These are phyloP conservation scores for Diaporthe capsici DNA, from an alignment of 2,329 filamentous ascomycete species.

Conservation along the genomic window DNA sequence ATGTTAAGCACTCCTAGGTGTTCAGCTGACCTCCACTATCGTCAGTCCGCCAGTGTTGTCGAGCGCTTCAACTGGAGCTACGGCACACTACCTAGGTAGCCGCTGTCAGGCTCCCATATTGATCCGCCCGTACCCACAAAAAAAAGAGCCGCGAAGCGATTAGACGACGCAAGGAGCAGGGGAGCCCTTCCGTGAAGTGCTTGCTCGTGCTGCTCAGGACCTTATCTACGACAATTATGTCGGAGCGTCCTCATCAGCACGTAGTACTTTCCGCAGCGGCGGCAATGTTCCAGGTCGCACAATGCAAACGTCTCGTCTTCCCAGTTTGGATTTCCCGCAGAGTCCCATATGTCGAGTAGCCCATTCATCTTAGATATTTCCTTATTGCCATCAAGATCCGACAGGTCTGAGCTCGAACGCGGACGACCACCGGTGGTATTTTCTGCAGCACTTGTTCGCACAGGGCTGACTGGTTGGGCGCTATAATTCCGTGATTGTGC, in stretches of 20 bases:
- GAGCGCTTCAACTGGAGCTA: too few relatives aligned
- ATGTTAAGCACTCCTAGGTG: neutral
- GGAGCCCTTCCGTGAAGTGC: neutral
- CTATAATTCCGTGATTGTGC: neutral
- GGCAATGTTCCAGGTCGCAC: constrained; percentile 15
- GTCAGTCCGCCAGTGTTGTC: too few relatives aligned
- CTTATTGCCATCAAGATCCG: neutral
- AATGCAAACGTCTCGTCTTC: constrained; percentile 29
- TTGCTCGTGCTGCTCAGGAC: too few relatives aligned
- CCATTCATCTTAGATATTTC: constrained; percentile 4
- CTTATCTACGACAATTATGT: neutral
- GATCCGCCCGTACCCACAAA: neutral
- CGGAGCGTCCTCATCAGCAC: constrained; percentile 2
- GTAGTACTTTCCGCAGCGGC: constrained; percentile 3
- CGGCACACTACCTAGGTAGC: neutral
- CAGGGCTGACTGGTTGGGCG: neutral
- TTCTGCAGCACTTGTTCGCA: too few relatives aligned
- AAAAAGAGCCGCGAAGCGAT: too few relatives aligned
- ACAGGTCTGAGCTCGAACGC: neutral
- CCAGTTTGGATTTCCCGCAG: constrained; percentile 14
- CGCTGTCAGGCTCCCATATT: too few relatives aligned
- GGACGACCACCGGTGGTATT: neutral
- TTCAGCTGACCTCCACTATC: too few relatives aligned
- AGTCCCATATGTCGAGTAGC: constrained; percentile 22
- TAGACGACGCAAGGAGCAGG: neutral